These are phyloP conservation scores for Solanum ossicruentum DNA, from an alignment of 257 asterid genomes.

Conservation along the genomic window DNA sequence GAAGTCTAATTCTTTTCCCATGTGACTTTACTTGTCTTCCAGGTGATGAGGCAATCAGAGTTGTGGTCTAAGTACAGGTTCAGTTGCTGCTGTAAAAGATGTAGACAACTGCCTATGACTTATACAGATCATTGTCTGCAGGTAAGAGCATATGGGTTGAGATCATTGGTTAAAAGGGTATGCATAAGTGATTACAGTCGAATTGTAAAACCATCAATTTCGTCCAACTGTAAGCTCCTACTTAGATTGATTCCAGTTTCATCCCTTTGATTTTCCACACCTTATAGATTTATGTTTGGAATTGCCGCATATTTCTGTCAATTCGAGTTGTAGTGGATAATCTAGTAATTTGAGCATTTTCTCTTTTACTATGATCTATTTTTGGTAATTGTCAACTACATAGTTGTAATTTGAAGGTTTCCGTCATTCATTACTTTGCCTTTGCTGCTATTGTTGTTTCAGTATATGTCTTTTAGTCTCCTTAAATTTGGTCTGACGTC, in stretches of 20 bases:
- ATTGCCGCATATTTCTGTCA: not conserved
- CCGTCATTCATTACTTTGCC: not conserved
- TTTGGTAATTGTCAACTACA: not conserved
- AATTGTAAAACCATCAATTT: not conserved
- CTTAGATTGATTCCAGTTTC: not conserved
- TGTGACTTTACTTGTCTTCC: conserved; percentile 1
- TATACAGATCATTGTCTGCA: conserved; percentile 44
- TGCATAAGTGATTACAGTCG: not conserved
- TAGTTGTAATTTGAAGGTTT: not conserved
- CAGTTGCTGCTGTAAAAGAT: conserved; percentile 47
- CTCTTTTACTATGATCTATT: not conserved
- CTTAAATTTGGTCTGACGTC: not conserved
- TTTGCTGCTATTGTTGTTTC: not conserved
- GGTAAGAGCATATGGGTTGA: conserved; percentile 26
- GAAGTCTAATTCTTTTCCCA: not conserved
- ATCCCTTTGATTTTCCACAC: not conserved
- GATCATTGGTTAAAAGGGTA: not conserved
- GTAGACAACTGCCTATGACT: conserved; percentile 33
- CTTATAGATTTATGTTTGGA: not conserved
- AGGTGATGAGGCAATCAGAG: conserved; percentile 53
- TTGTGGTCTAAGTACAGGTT: conserved; percentile 53
- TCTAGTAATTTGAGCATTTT: not conserved
- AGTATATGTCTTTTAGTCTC: not conserved
- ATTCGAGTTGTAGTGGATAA: not conserved
- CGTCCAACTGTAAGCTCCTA: not conserved